Base-by-base conservation (phyloP, 306 rosid species). In the Rosa lucieae region DNA sequence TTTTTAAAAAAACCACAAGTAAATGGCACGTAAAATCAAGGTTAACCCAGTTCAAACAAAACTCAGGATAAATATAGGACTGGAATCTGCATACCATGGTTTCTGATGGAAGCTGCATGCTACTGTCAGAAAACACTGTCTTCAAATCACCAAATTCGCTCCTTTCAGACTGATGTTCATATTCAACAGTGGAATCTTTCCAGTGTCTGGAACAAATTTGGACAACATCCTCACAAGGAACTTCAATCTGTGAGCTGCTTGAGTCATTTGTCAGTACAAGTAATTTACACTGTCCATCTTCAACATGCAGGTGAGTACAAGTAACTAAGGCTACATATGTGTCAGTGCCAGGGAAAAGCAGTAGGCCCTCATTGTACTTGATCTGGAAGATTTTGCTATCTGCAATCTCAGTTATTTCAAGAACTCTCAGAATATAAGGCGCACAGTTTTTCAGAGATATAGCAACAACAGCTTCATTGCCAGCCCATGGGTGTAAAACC, bases 311-410 rank as follows among this genome's bases (percentile, higher is more conserved):
- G 42, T 83, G 73, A 86, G 79, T 84, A 82, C 97, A 95, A 73
- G 89, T 62, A 84, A 89, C 78, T 78, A 90, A 76, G 77, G 98
- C 94, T 77, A 90, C 92, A 79, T 93, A 91, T 23, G 99, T 91
- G 74, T 85, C 84, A 42, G 90, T 85, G 3, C 89, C 88, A 32
- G 99, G 99, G 81, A 90, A 91, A 83, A 95, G 97, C 75, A 95
- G 84, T 67, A 95, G 90, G 40, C 92, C 92, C 77, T 87, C 94
- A 83, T 80, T 70, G 71, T 84, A 91, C 82, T 89, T 92, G 51
- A 91, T 76, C 78, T 55, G 87, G 74, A 95, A 91, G 78, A 84
- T 63, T 81, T 88, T 61, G 20, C 67, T 18, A 7, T 90, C 96
- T 37, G 90, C 78, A 59, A 85, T 89, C 78, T 89, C 92, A 62